Evolutionary conservation across 139 green algal genomes (phyloP).

Genomic region (Yamagishiella unicocca): DNA sequence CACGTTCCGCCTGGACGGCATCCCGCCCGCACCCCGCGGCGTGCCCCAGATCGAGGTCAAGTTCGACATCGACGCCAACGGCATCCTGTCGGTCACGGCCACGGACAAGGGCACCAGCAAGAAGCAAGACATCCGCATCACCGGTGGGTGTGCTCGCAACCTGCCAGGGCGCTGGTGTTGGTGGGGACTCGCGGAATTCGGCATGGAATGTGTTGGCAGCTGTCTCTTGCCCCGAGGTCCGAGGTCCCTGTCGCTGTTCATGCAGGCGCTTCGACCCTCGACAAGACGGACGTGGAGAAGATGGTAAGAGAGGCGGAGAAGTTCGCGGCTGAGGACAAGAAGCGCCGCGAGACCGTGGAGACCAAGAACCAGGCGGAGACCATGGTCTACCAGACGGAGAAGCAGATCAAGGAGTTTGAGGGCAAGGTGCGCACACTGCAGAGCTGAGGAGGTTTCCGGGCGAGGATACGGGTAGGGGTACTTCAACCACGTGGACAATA

Average conservation of each 20-base stretch:
- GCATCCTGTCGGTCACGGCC: constrained; percentile 95
- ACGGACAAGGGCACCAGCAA: constrained; percentile 97
- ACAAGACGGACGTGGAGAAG: constrained; percentile 90
- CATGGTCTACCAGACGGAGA: constrained; percentile 96
- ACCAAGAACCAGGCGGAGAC: constrained; percentile 95
- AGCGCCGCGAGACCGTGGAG: constrained; percentile 93
- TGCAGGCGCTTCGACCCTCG: constrained; percentile 69
- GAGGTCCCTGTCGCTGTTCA: too few species aligned
- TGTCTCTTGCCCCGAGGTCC: too few species aligned
- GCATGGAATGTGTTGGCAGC: too few species aligned
- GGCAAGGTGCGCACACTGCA: constrained; percentile 82
- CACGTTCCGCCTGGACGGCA: constrained; percentile 97
- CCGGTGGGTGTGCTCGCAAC: constrained; percentile 54
- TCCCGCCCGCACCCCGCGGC: constrained; percentile 94
- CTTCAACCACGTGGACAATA: not conserved
- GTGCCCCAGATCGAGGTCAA: constrained; percentile 98
- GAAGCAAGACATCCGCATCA: constrained; percentile 99
- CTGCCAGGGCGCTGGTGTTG: too few species aligned
- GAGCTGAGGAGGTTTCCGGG: not conserved
- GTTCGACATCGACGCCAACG: constrained; percentile 99
- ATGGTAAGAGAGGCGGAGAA: constrained; percentile 98
- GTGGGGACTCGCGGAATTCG: too few species aligned
- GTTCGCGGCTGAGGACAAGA: constrained; percentile 94
- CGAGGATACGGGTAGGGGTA: too few species aligned
- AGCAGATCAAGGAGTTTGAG: constrained; percentile 98